Percentiles rank a stretch among this genome's conserved stretches.
These are phyloP conservation scores for Psophocarpus tetragonolobus DNA, from an alignment of 306 rosid species.

Conservation along the genomic window DNA sequence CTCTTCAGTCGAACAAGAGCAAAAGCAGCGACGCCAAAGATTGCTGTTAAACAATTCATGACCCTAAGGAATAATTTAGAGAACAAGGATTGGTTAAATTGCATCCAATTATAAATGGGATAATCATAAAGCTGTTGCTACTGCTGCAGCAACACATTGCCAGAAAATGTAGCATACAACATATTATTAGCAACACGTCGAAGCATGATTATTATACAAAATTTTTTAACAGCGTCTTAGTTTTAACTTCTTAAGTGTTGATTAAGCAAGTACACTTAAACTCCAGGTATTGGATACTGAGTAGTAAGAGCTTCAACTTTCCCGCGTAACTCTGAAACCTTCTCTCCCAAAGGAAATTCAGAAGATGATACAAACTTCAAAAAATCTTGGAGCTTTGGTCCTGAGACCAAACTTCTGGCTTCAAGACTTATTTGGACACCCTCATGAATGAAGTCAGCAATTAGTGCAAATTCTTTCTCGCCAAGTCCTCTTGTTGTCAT, in stretches of 20 bases:
- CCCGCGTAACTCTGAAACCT: conserved; percentile 55
- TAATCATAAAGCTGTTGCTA: background rate
- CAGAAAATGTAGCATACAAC: background rate
- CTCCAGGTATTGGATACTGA: conserved; percentile 81
- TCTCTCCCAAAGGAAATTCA: conserved; percentile 58
- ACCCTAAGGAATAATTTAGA: background rate
- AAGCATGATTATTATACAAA: conserved; percentile 28
- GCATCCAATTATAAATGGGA: background rate
- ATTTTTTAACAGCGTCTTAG: conserved; percentile 18
- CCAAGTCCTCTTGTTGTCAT: conserved; percentile 94
- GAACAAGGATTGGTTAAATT: background rate
- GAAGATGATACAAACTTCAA: conserved; percentile 62
- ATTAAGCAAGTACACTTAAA: conserved; percentile 38
- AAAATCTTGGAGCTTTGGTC: conserved; percentile 86
- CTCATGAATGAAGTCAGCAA: conserved; percentile 84
- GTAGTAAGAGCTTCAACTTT: conserved; percentile 86
- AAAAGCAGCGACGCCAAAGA: background rate
- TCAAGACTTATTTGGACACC: conserved; percentile 74
- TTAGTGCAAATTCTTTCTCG: conserved; percentile 63
- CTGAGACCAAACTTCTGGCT: conserved; percentile 63
- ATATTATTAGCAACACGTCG: background rate
- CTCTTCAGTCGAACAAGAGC: too few relatives aligned
- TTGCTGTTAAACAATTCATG: background rate
- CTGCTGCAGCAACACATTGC: background rate
- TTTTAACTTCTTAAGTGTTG: background rate